Conservation (phyloP, 768 basidiomycete species). For the Phanerodontia chrysosporium region DNA sequence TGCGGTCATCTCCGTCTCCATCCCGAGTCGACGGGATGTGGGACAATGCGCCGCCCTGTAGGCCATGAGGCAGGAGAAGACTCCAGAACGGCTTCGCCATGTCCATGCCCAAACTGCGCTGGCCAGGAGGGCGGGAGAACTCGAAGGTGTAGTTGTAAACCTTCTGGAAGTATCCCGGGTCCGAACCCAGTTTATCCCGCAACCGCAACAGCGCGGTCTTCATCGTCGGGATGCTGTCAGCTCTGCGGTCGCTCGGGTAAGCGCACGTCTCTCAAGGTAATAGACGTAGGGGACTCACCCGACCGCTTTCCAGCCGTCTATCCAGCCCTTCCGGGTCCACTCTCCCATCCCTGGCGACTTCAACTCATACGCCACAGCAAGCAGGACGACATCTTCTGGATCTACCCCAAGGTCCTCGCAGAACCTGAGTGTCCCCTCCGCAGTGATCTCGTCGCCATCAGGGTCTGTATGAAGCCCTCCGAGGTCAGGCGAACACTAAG, state of each 20-base stretch:
- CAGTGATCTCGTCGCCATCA: slow-evolving; percentile 58
- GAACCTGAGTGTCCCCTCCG: slow-evolving; percentile 77
- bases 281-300: slow-evolving; percentile 42
- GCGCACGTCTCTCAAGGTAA: background rate
- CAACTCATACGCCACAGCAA: slow-evolving; percentile 78
- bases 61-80: slow-evolving; percentile 70
- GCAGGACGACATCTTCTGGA: slow-evolving; percentile 78
- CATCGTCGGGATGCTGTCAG: slow-evolving; percentile 65
- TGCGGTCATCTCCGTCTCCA: slow-evolving; percentile 31
- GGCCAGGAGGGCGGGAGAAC: slow-evolving; percentile 71
- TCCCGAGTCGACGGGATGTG: slow-evolving; percentile 39
- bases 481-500: background rate
- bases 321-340: slow-evolving; percentile 71
- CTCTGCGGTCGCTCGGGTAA: slow-evolving; percentile 33
- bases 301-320: slow-evolving; percentile 74
- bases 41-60: slow-evolving; percentile 60
- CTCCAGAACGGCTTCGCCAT: slow-evolving; percentile 75
- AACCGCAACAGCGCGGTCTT: slow-evolving; percentile 49
- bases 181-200: slow-evolving; percentile 54
- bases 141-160: slow-evolving; percentile 82
- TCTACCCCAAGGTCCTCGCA: slow-evolving; percentile 68
- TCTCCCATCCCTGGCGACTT: slow-evolving; percentile 69
- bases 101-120: slow-evolving; percentile 78
- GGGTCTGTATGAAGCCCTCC: slow-evolving; percentile 35
- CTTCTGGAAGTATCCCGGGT: slow-evolving; percentile 65